Evolutionary conservation across 805 yeast genomes (phyloP).

Genomic region (Maudiozyma saulgeensis): DNA sequence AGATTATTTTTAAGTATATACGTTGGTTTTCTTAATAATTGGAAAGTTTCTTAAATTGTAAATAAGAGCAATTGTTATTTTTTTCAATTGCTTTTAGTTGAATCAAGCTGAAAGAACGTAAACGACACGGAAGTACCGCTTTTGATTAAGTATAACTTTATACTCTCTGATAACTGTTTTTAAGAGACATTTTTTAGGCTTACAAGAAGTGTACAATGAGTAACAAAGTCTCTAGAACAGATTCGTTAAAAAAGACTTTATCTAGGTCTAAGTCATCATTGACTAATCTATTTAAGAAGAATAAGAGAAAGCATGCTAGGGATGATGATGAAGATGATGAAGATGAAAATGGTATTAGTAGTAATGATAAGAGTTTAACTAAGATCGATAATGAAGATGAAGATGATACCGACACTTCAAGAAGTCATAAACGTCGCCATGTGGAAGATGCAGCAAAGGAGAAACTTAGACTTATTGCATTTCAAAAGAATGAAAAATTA

Average conservation of each 20-base stretch:
- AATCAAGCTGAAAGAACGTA: too few relatives aligned
- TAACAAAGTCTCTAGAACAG: constrained; percentile 9
- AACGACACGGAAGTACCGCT: too few relatives aligned
- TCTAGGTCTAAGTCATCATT: constrained; percentile 25
- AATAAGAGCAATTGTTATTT: too few relatives aligned
- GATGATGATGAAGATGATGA: constrained; percentile 20
- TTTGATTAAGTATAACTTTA: too few relatives aligned
- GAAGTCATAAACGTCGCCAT: constrained; percentile 13
- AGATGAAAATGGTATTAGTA: constrained; percentile 2
- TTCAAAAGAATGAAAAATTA: constrained; percentile 42
- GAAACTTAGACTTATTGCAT: constrained; percentile 7
- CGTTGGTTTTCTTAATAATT: too few relatives aligned
- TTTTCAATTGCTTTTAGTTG: too few relatives aligned
- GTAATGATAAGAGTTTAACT: background rate
- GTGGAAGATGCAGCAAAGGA: constrained; percentile 12
- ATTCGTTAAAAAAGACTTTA: constrained; percentile 22
- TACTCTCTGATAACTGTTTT: too few relatives aligned
- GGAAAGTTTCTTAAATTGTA: too few relatives aligned
- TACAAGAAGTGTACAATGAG: background rate
- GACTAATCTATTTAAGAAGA: constrained; percentile 26
- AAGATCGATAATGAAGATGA: constrained; percentile 2
- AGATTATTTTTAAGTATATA: too few relatives aligned
- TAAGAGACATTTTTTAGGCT: too few relatives aligned
- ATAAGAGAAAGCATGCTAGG: constrained; percentile 18
- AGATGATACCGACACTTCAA: constrained; percentile 3